Percentiles rank a stretch among this genome's conserved stretches.
Evolutionary conservation across 1,284 basidiomycete genomes (phyloP).

Genomic region (Cystobasidium sp.): DNA sequence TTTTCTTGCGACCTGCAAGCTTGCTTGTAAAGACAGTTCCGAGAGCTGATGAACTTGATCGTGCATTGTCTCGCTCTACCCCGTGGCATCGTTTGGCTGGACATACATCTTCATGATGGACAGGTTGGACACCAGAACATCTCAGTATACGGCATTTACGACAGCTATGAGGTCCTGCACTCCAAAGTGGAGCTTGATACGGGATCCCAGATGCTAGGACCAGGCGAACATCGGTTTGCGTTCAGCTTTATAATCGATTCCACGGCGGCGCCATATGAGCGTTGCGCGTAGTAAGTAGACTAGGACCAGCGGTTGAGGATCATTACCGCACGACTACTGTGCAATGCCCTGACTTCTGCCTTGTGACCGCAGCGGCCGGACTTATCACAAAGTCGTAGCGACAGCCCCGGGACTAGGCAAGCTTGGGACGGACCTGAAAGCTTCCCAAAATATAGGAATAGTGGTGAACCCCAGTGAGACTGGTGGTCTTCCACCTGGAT

Average conservation of each 20-base stretch:
- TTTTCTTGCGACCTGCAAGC: background rate
- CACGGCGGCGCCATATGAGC: constrained; percentile 33
- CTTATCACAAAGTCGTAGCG: constrained; percentile 30
- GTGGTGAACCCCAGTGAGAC: constrained; percentile 31
- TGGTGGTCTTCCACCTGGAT: constrained; percentile 37
- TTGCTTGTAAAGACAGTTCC: background rate
- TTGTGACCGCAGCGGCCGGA: constrained; percentile 22
- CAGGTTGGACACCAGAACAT: constrained; percentile 37
- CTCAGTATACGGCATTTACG: constrained; percentile 22
- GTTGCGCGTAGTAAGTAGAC: constrained; percentile 21
- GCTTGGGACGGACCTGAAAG: constrained; percentile 23
- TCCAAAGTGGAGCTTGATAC: constrained; percentile 33
- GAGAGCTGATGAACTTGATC: no score
- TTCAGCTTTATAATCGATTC: constrained; percentile 34
- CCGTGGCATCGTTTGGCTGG: no score
- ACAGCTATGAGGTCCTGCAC: constrained; percentile 23
- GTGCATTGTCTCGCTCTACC: no score
- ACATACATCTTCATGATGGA: background rate
- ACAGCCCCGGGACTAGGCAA: constrained; percentile 33
- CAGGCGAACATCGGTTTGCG: constrained; percentile 38
- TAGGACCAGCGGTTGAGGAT: background rate
- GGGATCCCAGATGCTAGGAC: constrained; percentile 29
- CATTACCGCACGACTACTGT: background rate
- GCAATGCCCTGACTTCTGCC: background rate
- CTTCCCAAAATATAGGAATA: constrained; percentile 9